These are phyloP conservation scores for Populus hybrid DNA, from an alignment of 441 rosid genomes.

Conservation along the genomic window DNA sequence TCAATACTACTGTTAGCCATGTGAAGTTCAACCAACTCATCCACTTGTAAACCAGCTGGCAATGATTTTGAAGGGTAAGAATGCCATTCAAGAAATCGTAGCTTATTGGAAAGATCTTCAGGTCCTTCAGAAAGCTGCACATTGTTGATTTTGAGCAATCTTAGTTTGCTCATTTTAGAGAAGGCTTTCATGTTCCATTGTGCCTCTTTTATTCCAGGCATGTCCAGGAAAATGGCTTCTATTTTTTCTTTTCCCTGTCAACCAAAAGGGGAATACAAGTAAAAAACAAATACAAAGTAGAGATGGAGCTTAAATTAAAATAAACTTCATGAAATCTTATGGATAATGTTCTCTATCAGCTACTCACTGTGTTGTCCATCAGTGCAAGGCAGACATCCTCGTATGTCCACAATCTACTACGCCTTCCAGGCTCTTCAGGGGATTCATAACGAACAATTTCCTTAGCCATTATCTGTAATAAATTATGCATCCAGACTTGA, in stretches of 20 bases:
- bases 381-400: constrained; percentile 10
- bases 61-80: background rate
- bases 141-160: background rate
- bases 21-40: background rate
- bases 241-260: background rate
- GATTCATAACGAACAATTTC: constrained; percentile 17
- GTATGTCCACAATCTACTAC: constrained; percentile 11
- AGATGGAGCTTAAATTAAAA: background rate
- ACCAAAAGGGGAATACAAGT: background rate
- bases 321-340: background rate
- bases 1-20: background rate
- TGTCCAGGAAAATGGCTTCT: background rate
- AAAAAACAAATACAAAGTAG: background rate
- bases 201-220: constrained; percentile 9
- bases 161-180: background rate
- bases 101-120: background rate
- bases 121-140: background rate
- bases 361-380: constrained; percentile 5
- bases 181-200: background rate
- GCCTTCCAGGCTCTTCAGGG: background rate
- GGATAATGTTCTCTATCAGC: background rate
- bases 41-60: background rate
- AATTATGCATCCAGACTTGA: constrained; percentile 16
- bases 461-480: constrained; percentile 23
- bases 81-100: background rate